Evolutionary conservation across 371 early-diverging fungal genomes (phyloP).

Genomic region (Mortierella sp.): DNA sequence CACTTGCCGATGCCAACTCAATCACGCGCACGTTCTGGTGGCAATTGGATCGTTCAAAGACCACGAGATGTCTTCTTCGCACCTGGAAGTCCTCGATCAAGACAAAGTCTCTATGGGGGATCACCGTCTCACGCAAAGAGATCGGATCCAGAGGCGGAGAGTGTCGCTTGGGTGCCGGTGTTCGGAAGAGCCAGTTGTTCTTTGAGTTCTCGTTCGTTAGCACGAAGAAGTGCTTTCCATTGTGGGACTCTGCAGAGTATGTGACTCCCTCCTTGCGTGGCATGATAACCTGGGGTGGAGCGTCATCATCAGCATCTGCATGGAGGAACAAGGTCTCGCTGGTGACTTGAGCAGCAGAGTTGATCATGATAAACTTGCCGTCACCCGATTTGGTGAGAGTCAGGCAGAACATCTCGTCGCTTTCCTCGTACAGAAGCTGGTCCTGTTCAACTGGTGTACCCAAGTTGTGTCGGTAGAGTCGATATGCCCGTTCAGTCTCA

Average conservation of each 20-base stretch:
- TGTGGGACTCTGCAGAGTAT: slow-evolving; percentile 61
- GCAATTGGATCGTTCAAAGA: slow-evolving; percentile 71
- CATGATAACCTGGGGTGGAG: slow-evolving; percentile 54
- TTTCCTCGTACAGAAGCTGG: slow-evolving; percentile 63
- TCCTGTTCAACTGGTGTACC: slow-evolving; percentile 56
- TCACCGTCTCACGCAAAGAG: slow-evolving; percentile 58
- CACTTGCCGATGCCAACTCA: slow-evolving; percentile 22
- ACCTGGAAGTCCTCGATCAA: slow-evolving; percentile 63
- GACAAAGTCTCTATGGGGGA: slow-evolving; percentile 66
- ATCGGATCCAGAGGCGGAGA: slow-evolving; percentile 22
- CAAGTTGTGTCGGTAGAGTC: slow-evolving; percentile 59
- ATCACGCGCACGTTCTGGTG: slow-evolving; percentile 67
- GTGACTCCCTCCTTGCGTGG: slow-evolving; percentile 59
- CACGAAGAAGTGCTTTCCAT: slow-evolving; percentile 60
- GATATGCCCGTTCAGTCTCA: slow-evolving; percentile 65
- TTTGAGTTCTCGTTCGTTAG: slow-evolving; percentile 61
- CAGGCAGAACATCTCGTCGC: slow-evolving; percentile 69
- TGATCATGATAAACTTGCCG: slow-evolving; percentile 61
- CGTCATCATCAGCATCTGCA: slow-evolving; percentile 36
- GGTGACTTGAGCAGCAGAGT: slow-evolving; percentile 64
- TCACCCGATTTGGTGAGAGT: slow-evolving; percentile 61
- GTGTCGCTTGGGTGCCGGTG: slow-evolving; percentile 56
- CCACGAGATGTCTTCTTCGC: slow-evolving; percentile 60
- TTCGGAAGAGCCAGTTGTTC: slow-evolving; percentile 64
- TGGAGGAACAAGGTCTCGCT: slow-evolving; percentile 65